A percentile compares a stretch with the other conserved stretches of the same genome.
These are phyloP conservation scores for Ophioceras dolichostomum DNA, from an alignment of 2,329 filamentous ascomycete species.

Conservation along the genomic window DNA sequence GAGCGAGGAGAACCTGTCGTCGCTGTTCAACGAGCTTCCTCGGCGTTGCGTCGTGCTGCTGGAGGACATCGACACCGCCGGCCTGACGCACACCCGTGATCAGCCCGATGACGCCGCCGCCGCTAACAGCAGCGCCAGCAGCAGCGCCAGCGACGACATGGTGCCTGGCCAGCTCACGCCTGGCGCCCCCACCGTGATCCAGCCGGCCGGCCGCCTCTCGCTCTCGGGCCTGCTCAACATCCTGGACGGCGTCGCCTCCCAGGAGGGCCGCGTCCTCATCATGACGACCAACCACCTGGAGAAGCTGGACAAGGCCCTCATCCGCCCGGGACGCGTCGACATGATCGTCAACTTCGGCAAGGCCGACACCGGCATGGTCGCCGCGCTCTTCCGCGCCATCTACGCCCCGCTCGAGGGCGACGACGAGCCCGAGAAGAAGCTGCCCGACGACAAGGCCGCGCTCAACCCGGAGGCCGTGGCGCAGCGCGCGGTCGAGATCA, in stretches of 20 bases:
- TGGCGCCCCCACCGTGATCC: constrained; percentile 12
- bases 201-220: constrained; percentile 35
- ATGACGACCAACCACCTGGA: constrained; percentile 56
- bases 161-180: constrained; percentile 19
- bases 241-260: constrained; percentile 59
- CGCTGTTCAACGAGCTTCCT: constrained; percentile 55
- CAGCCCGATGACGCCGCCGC: constrained; percentile 4
- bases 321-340: constrained; percentile 50
- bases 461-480: constrained; percentile 8
- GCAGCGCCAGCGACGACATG: constrained; percentile 12
- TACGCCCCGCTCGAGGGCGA: constrained; percentile 40
- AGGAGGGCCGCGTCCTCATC: constrained; percentile 50
- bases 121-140: constrained; percentile 6
- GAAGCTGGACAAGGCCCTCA: constrained; percentile 48
- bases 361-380: constrained; percentile 38
- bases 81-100: constrained; percentile 49
- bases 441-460: background rate
- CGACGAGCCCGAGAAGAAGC: constrained; percentile 10
- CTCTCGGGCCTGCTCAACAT: constrained; percentile 71
- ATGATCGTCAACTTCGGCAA: constrained; percentile 44
- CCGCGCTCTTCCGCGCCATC: constrained; percentile 44
- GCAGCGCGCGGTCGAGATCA: constrained; percentile 14
- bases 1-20: constrained; percentile 52
- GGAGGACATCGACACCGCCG: constrained; percentile 66
- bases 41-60: constrained; percentile 60